A percentile compares a stretch with the other conserved stretches of the same genome.
phyloP scores from a whole-genome alignment of 768 basidiomycete species.

The Mycena vitilis region DNA sequence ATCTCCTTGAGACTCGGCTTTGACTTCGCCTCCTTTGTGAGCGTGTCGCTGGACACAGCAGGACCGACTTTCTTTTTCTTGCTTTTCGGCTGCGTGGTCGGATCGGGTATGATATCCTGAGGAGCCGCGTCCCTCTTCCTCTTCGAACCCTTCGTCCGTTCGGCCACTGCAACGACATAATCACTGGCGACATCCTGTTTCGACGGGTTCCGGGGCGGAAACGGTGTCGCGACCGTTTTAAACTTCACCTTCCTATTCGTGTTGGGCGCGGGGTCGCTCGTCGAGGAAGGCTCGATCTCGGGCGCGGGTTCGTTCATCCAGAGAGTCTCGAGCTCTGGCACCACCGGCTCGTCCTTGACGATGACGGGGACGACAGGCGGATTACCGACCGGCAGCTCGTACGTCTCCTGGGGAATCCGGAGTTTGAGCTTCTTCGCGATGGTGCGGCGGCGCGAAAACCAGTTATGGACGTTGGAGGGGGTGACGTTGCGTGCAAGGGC shows the following conservation, averaged over 20 bases:
- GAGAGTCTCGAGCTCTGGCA: neutral
- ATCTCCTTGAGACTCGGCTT: neutral
- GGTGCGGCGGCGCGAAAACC: conserved; percentile 52
- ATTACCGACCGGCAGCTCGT: conserved; percentile 51
- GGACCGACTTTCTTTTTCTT: neutral
- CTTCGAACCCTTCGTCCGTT: conserved; percentile 1
- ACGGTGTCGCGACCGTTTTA: neutral
- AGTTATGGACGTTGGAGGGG: conserved; percentile 48
- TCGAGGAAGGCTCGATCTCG: neutral
- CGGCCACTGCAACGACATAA: neutral
- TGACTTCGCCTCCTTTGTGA: neutral
- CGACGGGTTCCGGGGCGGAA: neutral
- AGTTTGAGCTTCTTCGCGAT: conserved; percentile 43
- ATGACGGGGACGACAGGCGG: conserved; percentile 41
- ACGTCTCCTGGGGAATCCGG: conserved; percentile 47
- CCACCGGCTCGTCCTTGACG: conserved; percentile 23
- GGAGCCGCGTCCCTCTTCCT: conserved; percentile 5
- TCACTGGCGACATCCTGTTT: neutral
- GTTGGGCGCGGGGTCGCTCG: neutral
- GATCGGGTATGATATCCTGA: neutral
- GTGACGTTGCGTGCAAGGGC: conserved; percentile 51
- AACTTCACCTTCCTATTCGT: neutral
- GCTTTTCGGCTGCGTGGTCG: conserved; percentile 13
- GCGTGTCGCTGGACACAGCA: neutral
- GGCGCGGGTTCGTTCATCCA: neutral